Evolutionary conservation across 805 yeast genomes (phyloP), one percentile per base, ranked within the genome.

Genomic region (Metschnikowia koreensis): DNA sequence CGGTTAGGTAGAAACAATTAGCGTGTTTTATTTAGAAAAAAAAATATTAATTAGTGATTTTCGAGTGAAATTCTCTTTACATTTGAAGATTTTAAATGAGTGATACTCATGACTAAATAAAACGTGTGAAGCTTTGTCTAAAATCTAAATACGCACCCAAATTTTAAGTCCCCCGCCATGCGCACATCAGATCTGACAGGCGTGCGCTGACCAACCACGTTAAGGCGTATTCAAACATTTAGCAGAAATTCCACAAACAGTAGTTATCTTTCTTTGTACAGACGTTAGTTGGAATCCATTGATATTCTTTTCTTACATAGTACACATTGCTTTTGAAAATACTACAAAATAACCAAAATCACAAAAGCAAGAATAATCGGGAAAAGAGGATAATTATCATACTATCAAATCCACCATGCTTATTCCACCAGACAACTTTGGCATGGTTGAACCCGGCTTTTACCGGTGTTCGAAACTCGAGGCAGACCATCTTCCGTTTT

Each of bases 351-450:
- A 26, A 17, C 2, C 9, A 16, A 31, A 31, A 12, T 10, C 6
- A 10, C 2, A 31, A 31, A 31, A 6, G 34, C 13, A 31, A 10
- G 10, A 3, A 31, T 10, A 31, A 31, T 10, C 3, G 13, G 6
- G 13, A 31, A 31, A 31, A 31, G 34, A 31, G 13, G 12, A 31
- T 12, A 31, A 2, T 10, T 31, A 2, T 10, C 10, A 31, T 31
- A 31, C 2, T 31, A 31, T 6, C 6, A 3, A 37, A 1, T 12
- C 7, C 13, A 9, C 28, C 44, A 90, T 91, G 97, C 75, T 91
- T 33, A 89, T 92, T 0, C 96, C 97, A 1, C 98, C 99, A 0
- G 93, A 90, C 45, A 89, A 88, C 65, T 94, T 88, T 71, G 96
- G 97, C 0, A 76, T 90, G 31, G 97, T 92, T 4, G 97, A 94